phyloP scores from a whole-genome alignment of 148 eudicot species.

The Spergularia marina region DNA sequence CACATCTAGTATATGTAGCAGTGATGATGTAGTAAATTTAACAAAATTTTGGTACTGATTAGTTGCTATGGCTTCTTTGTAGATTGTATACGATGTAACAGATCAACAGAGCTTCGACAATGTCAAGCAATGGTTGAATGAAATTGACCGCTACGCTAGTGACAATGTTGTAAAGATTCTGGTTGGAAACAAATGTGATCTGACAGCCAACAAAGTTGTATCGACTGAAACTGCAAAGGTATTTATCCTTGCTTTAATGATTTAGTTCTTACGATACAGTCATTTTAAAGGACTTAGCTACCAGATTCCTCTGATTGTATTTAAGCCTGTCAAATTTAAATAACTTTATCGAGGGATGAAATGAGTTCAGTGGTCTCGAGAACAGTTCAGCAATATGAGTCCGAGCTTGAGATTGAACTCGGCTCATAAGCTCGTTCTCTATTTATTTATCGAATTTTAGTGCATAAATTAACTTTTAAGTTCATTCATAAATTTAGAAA shows the following conservation, averaged over 20 bases:
- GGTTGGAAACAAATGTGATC: slow-evolving; percentile 45
- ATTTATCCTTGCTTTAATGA: background rate
- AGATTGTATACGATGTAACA: slow-evolving; percentile 48
- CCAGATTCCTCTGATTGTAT: too few relatives aligned
- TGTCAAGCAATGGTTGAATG: slow-evolving; percentile 49
- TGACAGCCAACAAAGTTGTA: slow-evolving; percentile 44
- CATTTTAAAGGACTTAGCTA: background rate
- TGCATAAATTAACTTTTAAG: too few relatives aligned
- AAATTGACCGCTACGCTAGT: slow-evolving; percentile 49
- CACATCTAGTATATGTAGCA: background rate
- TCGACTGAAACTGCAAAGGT: slow-evolving; percentile 45
- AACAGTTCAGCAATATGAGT: too few relatives aligned
- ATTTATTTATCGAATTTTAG: too few relatives aligned
- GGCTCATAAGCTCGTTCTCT: too few relatives aligned
- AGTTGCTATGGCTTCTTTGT: background rate
- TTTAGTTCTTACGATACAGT: background rate
- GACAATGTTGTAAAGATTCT: slow-evolving; percentile 48
- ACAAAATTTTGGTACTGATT: background rate
- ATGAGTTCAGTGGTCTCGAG: too few relatives aligned
- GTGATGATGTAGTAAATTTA: background rate
- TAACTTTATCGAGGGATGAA: too few relatives aligned
- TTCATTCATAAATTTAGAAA: too few relatives aligned
- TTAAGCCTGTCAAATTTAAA: too few relatives aligned
- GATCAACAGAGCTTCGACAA: slow-evolving; percentile 49
- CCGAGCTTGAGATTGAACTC: too few relatives aligned